A percentile compares a stretch with the other conserved stretches of the same genome.
These are phyloP conservation scores for Teratosphaeria epicoccoides DNA, from an alignment of 2,329 filamentous ascomycete genomes.

Conservation along the genomic window DNA sequence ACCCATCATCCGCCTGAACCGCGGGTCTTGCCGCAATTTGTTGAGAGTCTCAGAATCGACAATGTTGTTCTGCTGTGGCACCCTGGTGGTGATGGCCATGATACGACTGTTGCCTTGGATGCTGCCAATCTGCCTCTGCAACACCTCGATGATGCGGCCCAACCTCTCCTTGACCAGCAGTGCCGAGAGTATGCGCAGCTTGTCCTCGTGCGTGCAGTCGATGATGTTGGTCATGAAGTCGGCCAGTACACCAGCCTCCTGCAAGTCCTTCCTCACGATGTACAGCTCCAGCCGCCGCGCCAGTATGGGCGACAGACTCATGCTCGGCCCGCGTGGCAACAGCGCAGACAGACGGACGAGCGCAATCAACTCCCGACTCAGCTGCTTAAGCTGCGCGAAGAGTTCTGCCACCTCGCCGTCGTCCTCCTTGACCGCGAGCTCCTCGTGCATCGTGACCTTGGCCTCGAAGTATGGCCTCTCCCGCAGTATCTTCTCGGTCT, in stretches of 20 bases:
- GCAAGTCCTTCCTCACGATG: constrained; percentile 69
- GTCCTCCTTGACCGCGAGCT: constrained; percentile 39
- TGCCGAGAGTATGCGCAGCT: constrained; percentile 73
- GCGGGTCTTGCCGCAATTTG: constrained; percentile 33
- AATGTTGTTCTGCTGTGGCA: constrained; percentile 21
- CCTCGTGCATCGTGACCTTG: constrained; percentile 60
- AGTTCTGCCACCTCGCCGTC: constrained; percentile 54
- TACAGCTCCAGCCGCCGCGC: constrained; percentile 78
- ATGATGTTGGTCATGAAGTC: constrained; percentile 96
- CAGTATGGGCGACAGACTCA: constrained; percentile 68
- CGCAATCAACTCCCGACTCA: constrained; percentile 76
- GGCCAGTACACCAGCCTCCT: constrained; percentile 74
- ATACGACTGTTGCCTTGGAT: constrained; percentile 85
- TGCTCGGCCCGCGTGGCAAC: constrained; percentile 57
- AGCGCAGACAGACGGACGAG: constrained; percentile 76
- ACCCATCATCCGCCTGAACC: constrained; percentile 25
- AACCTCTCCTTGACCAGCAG: constrained; percentile 68
- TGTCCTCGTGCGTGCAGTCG: constrained; percentile 81
- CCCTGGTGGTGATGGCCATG: constrained; percentile 58
- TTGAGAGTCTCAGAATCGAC: constrained; percentile 36
- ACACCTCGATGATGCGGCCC: constrained; percentile 68
- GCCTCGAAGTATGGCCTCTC: constrained; percentile 82
- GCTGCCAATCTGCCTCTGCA: constrained; percentile 69
- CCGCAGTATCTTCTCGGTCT: constrained; percentile 61
- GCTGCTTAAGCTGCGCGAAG: constrained; percentile 71